These are phyloP conservation scores for Chlorokybus atmophyticus DNA, from an alignment of 139 green algal genomes.

Conservation along the genomic window DNA sequence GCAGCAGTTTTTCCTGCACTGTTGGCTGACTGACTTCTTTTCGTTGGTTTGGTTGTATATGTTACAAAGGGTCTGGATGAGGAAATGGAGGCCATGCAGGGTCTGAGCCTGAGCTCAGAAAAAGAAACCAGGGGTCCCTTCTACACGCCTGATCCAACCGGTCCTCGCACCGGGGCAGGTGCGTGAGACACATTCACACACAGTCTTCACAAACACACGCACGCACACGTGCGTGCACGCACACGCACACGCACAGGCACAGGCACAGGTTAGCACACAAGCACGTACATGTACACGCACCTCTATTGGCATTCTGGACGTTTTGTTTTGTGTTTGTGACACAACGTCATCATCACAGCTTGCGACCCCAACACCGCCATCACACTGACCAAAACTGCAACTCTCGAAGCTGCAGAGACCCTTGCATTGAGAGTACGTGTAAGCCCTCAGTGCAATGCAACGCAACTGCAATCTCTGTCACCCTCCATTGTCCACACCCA, in stretches of 20 bases:
- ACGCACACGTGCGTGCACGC: too few species aligned
- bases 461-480: neutral
- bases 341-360: neutral
- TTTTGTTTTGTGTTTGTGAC: neutral
- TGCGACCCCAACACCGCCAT: neutral
- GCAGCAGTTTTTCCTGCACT: too few species aligned
- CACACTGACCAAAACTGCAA: slow-evolving; percentile 4
- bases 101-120: neutral
- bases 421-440: neutral
- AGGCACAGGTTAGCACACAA: too few species aligned
- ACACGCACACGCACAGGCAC: too few species aligned
- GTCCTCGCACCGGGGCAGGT: slow-evolving; percentile 48
- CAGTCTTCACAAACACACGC: neutral
- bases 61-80: slow-evolving; percentile 69
- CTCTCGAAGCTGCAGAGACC: slow-evolving; percentile 17
- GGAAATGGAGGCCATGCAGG: slow-evolving; percentile 21
- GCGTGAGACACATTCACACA: neutral
- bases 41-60: too few species aligned
- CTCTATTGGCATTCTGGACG: neutral
- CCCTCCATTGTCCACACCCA: neutral
- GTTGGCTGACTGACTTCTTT: too few species aligned
- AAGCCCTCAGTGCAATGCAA: neutral
- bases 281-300: too few species aligned
- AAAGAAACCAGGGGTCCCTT: slow-evolving; percentile 29
- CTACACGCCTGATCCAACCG: slow-evolving; percentile 62